Percentiles rank a stretch among this genome's conserved stretches.
Conservation (phyloP, 768 basidiomycete species). For the Calocybe gangraenosa region DNA sequence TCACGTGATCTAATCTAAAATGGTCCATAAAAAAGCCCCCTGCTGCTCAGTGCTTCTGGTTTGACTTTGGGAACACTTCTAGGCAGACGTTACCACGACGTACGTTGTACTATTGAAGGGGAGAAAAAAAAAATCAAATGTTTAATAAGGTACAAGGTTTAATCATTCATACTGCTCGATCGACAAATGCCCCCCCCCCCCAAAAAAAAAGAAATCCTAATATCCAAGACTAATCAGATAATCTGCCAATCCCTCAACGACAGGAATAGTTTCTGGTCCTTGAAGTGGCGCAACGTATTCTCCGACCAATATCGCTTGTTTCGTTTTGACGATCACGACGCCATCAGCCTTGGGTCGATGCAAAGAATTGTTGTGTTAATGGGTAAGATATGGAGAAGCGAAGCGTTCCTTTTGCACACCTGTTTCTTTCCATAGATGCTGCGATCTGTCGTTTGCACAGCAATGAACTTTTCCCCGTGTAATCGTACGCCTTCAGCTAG, state of each 20-base stretch:
- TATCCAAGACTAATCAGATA: slow-evolving; percentile 64
- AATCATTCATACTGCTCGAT: slow-evolving; percentile 8
- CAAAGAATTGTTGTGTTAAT: neutral
- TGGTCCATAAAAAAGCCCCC: too few relatives aligned
- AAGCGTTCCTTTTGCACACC: slow-evolving; percentile 41
- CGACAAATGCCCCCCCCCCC: too few relatives aligned
- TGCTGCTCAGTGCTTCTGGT: too few relatives aligned
- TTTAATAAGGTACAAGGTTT: slow-evolving; percentile 16
- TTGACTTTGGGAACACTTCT: too few relatives aligned
- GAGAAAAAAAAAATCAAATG: too few relatives aligned
- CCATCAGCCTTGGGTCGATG: slow-evolving; percentile 65
- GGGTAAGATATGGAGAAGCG: neutral
- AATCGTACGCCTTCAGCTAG: slow-evolving; percentile 62
- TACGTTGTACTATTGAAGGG: too few relatives aligned
- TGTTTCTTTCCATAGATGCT: slow-evolving; percentile 75
- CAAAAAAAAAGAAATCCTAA: slow-evolving; percentile 30
- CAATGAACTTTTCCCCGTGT: slow-evolving; percentile 73
- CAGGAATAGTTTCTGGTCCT: slow-evolving; percentile 57
- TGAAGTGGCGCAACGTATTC: slow-evolving; percentile 67
- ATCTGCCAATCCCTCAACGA: slow-evolving; percentile 72
- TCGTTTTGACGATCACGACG: slow-evolving; percentile 71
- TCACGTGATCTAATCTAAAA: too few relatives aligned
- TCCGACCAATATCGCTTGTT: slow-evolving; percentile 78
- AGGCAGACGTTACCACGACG: too few relatives aligned
- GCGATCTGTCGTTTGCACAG: slow-evolving; percentile 41